Evolutionary conservation across 2,329 filamentous ascomycete species (phyloP), one percentile per base, ranked within the genome.

Genomic region (Daldinia sp.): DNA sequence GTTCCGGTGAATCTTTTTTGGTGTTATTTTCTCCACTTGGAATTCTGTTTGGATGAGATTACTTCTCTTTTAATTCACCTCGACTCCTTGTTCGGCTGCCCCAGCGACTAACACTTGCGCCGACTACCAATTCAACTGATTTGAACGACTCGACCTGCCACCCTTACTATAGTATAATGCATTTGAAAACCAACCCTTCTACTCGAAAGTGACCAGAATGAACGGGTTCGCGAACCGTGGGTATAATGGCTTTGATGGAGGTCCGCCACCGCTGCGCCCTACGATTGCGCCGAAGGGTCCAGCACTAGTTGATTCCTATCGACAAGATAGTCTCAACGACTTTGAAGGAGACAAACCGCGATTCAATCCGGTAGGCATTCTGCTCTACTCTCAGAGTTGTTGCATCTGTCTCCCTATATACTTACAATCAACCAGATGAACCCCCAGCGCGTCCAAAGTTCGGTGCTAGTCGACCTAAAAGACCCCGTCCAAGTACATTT

Each of bases 401-500:
- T 23, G 17, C 37, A 29, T 55, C 32, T 9, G 34, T 17, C 10
- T 34, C 37, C 19, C 2, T 10, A 34, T 41, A 25, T 63, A 30
- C 69, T 74, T 51, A 58, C 25, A 51, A 19, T 23, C 64, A 9
- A 56, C 23, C 67, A 87, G 86, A 76, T 81, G 74, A 87, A 85
- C 70, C 65, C 77, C 34, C 77, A 79, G 27, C 81, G 82, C 52
- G 80, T 82, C 9, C 84, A 85, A 66, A 88, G 82, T 70, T 86
- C 85, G 17, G 78, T 78, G 3, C 79, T 85, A 9, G 82, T 89
- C 68, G 85, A 90, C 70, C 80, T 89, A 54, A 86, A 87, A 66
- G 91, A 92, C 76, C 86, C 83, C 62, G 91, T 99, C 43, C 90
- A 93, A 71, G 89, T 97, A 75, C 96, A 98, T 76, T 81, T 99